A percentile compares a stretch with the other conserved stretches of the same genome.
Conservation (phyloP, 768 basidiomycete species). For the Pulveroboletus sp. region DNA sequence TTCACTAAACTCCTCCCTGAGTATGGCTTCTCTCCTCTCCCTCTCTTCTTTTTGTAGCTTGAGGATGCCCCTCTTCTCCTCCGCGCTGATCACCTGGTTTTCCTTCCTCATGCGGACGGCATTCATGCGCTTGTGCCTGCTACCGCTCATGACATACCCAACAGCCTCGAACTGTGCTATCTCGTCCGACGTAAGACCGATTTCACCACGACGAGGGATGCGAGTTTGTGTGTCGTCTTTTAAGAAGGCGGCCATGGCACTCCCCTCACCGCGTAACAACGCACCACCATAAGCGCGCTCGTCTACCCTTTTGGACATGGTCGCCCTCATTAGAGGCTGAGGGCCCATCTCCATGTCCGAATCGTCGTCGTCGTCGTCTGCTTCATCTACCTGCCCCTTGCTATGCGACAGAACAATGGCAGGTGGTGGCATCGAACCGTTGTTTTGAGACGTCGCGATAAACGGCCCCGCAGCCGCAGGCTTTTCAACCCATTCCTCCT, state of each 20-base stretch:
- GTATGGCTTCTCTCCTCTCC: slow-evolving; percentile 81
- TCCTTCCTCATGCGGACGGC: slow-evolving; percentile 98
- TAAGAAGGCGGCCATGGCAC: slow-evolving; percentile 96
- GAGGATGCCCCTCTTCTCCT: slow-evolving; percentile 94
- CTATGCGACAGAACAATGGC: slow-evolving; percentile 13
- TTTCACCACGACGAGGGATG: slow-evolving; percentile 98
- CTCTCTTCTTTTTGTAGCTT: slow-evolving; percentile 94
- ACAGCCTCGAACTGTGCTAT: slow-evolving; percentile 85
- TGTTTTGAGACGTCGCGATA: slow-evolving; percentile 19
- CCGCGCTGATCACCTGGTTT: slow-evolving; percentile 98
- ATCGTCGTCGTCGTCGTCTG: slow-evolving; percentile 29
- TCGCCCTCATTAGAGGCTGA: slow-evolving; percentile 48
- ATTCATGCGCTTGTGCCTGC: slow-evolving; percentile 94
- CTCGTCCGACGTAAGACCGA: slow-evolving; percentile 83
- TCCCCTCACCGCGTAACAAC: slow-evolving; percentile 90
- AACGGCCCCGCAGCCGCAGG: slow-evolving; percentile 29
- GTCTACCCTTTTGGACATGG: slow-evolving; percentile 53
- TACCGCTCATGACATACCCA: slow-evolving; percentile 98
- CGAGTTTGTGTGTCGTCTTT: slow-evolving; percentile 77
- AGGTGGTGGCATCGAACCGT: slow-evolving; percentile 23
- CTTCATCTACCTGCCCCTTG: slow-evolving; percentile 20
- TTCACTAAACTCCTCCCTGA: slow-evolving; percentile 87
- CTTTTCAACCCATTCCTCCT: slow-evolving; percentile 71
- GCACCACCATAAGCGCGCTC: slow-evolving; percentile 88
- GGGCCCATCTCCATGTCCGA: slow-evolving; percentile 77